Base-by-base conservation (phyloP, 805 yeast genomes). In the Ogataea zsoltii region DNA sequence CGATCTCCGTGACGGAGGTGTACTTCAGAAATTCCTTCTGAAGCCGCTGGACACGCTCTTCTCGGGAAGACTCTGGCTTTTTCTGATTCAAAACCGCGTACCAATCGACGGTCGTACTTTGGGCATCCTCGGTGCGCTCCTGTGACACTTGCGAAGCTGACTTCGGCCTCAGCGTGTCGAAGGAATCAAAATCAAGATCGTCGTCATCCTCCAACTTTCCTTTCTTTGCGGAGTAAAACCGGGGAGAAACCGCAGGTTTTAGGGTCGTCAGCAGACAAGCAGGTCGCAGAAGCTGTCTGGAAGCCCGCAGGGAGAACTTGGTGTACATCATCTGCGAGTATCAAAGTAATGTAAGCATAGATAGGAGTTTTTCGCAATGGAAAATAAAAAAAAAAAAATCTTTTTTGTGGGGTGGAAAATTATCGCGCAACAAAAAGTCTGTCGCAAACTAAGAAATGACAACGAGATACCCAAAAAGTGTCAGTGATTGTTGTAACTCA, bases 171-270 rank as follows among this genome's bases (percentile, higher is more conserved):
- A 19, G 23, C 7, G 17, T 15, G 19, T 38, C 35, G 43, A 45
- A 12, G 30, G 39, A 30, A 16, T 51, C 52, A 30, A 54, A 51
- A 32, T 54, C 45, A 30, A 62, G 38, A 41, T 55, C 60, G 30
- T 57, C 43, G 25, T 57, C 61, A 43, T 57, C 61, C 33, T 49
- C 48, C 23, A 56, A 41, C 35, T 56, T 56, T 10, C 57, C 60
- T 29, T 42, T 43, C 32, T 42, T 43, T 5, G 4, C 25, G 9
- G 25, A 21, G 25, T 31, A 25, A 32, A 11, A 12, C 31, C 37
- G 31, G 9, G 25, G 7, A 6, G 9, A 21, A 21, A 9, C 25
- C 7, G 25, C 7, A 5, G 5, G 25, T 21, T 9, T 5, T 9
- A 21, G 25, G 7, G 9, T 9, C 25, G 7, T 5, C 25, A 9